Percentiles rank a stretch among this genome's conserved stretches.
phyloP scores from a whole-genome alignment of 1,284 basidiomycete species.

The Mycena citricolor region DNA sequence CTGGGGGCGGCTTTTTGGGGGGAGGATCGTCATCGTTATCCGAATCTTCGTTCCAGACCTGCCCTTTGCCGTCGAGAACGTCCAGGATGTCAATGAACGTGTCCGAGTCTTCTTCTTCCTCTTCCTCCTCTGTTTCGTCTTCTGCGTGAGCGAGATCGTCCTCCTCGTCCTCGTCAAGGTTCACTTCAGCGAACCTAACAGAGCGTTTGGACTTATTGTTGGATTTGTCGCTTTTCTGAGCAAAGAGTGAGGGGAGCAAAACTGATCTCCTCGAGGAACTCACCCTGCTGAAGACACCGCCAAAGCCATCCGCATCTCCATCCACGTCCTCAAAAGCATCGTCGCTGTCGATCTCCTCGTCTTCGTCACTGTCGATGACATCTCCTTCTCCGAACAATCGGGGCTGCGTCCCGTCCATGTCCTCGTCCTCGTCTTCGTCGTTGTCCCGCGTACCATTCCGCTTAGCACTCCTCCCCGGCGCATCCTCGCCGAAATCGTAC shows the following conservation, averaged over 20 bases:
- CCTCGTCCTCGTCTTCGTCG: constrained; percentile 34
- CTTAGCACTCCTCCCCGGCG: constrained; percentile 43
- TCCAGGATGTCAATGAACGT: constrained; percentile 70
- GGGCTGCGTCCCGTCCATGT: constrained; percentile 40
- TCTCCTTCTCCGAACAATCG: constrained; percentile 65
- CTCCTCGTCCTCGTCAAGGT: constrained; percentile 66
- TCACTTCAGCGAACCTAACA: constrained; percentile 51
- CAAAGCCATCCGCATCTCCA: constrained; percentile 63
- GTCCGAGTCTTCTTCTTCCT: constrained; percentile 55
- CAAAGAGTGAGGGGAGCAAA: too few relatives aligned
- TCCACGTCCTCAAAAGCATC: constrained; percentile 82
- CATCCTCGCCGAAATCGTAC: constrained; percentile 56
- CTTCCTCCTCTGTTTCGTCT: constrained; percentile 41
- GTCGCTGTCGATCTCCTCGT: constrained; percentile 80
- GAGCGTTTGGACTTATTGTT: constrained; percentile 22
- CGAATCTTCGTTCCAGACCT: constrained; percentile 41
- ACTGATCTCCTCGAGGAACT: constrained; percentile 35
- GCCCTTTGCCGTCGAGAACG: constrained; percentile 63
- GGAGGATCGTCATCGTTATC: constrained; percentile 25
- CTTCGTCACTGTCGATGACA: constrained; percentile 65
- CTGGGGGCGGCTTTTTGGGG: constrained; percentile 15
- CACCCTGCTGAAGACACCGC: constrained; percentile 50
- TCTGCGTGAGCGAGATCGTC: constrained; percentile 28
- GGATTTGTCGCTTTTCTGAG: constrained; percentile 29
- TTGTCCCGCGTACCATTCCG: constrained; percentile 44